These are phyloP conservation scores for Ceratobasidium sp. DNA, from an alignment of 1,284 basidiomycete species.

Conservation along the genomic window DNA sequence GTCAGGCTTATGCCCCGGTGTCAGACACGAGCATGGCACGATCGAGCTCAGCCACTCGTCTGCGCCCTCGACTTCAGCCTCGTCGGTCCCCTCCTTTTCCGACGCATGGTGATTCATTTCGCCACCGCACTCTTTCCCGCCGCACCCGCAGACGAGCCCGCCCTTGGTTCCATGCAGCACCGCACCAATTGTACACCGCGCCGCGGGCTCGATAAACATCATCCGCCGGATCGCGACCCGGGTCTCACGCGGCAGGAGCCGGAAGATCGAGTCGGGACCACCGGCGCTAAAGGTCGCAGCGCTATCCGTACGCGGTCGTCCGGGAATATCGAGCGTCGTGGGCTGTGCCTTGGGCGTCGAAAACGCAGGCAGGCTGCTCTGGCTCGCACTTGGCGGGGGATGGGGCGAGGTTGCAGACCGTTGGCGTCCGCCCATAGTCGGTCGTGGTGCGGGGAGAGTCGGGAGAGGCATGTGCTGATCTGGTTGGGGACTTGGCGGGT, in stretches of 20 bases:
- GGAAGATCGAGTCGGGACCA: constrained; percentile 97
- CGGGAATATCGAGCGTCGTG: constrained; percentile 51
- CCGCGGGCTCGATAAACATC: constrained; percentile 90
- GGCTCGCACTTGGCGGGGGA: constrained; percentile 28
- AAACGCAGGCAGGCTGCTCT: constrained; percentile 37
- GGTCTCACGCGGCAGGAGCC: constrained; percentile 94
- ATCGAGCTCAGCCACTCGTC: constrained; percentile 84
- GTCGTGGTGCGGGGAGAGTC: constrained; percentile 36
- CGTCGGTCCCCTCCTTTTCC: constrained; percentile 54
- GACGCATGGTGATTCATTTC: constrained; percentile 57
- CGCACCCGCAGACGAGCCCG: constrained; percentile 83
- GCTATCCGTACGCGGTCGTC: constrained; percentile 54
- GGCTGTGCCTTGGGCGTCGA: constrained; percentile 51
- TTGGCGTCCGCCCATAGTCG: constrained; percentile 27
- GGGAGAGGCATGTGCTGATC: constrained; percentile 44
- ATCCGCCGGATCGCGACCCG: constrained; percentile 91
- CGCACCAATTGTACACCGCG: constrained; percentile 94
- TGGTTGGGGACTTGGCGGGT: constrained; percentile 28
- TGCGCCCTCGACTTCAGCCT: constrained; percentile 66
- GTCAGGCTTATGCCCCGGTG: constrained; percentile 59
- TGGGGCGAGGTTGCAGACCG: constrained; percentile 42
- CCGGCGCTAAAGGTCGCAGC: constrained; percentile 83
- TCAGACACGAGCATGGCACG: constrained; percentile 70
- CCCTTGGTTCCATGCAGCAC: constrained; percentile 85
- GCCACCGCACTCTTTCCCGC: constrained; percentile 61